Percentiles rank a stretch among this genome's conserved stretches.
phyloP scores from a whole-genome alignment of 2,329 filamentous ascomycete species.

The Plectosphaerella plurivora region DNA sequence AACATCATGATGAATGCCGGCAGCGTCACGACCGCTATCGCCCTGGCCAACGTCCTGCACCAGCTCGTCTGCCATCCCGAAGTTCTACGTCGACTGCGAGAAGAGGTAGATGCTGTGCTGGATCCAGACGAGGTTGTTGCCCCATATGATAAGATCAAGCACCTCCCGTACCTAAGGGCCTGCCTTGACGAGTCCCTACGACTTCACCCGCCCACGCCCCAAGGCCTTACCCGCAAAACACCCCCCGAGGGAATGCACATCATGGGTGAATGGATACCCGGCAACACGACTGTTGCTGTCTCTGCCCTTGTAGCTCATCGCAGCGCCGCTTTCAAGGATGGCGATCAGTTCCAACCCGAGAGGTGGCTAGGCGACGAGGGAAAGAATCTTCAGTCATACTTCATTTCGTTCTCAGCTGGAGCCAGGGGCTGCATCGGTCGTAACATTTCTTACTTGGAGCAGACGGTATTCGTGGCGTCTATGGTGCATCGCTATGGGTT shows the following conservation, averaged over 20 bases:
- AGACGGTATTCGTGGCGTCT: slow-evolving; percentile 36
- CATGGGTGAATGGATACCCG: slow-evolving; percentile 38
- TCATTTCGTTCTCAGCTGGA: slow-evolving; percentile 29
- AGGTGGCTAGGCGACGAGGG: slow-evolving; percentile 34
- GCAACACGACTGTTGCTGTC: slow-evolving; percentile 37
- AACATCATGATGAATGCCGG: slow-evolving; percentile 49
- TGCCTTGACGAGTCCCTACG: slow-evolving; percentile 46
- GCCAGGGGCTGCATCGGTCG: slow-evolving; percentile 18
- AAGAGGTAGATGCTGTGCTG: slow-evolving; percentile 40
- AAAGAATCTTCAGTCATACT: slow-evolving; percentile 30
- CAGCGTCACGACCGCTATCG: slow-evolving; percentile 41
- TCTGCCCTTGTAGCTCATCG: slow-evolving; percentile 21
- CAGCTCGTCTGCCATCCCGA: slow-evolving; percentile 44
- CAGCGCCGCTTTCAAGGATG: slow-evolving; percentile 3
- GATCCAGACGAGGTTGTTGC: slow-evolving; percentile 36
- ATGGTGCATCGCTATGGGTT: slow-evolving; percentile 38
- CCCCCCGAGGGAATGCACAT: slow-evolving; percentile 38
- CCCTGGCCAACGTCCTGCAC: slow-evolving; percentile 49
- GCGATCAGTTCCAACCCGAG: slow-evolving; percentile 19
- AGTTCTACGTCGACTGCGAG: slow-evolving; percentile 30
- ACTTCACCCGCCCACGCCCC: slow-evolving; percentile 35
- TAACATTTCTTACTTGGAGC: slow-evolving; percentile 37
- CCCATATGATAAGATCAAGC: slow-evolving; percentile 44
- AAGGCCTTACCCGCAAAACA: slow-evolving; percentile 37
- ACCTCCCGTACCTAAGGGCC: slow-evolving; percentile 47